These are phyloP conservation scores for Linum lewisii DNA, from an alignment of 345 rosid genomes.

Conservation along the genomic window DNA sequence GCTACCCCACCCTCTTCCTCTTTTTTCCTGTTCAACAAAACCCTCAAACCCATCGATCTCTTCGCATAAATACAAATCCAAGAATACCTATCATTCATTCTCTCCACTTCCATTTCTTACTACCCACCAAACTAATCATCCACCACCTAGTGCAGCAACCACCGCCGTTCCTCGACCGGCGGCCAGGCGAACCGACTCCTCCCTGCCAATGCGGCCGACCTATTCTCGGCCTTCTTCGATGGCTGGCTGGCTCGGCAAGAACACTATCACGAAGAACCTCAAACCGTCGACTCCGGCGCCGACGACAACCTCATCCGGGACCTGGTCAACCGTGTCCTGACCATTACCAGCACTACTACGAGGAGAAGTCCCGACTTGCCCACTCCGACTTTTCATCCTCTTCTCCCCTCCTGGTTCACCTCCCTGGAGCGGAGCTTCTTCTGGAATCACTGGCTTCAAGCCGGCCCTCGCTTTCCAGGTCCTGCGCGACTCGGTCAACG, in stretches of 20 bases:
- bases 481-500: constrained; percentile 8
- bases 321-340: constrained; percentile 19
- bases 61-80: no score
- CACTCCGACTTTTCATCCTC: constrained; percentile 20
- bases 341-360: constrained; percentile 22
- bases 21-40: no score
- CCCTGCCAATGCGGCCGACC: neutral
- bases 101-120: no score
- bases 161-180: no score
- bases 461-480: constrained; percentile 27
- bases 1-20: no score
- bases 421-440: constrained; percentile 23
- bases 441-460: constrained; percentile 32
- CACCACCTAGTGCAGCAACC: no score
- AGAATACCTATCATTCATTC: no score
- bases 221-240: constrained; percentile 20
- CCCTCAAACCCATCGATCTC: no score
- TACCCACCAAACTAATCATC: no score
- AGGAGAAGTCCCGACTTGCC: constrained; percentile 18
- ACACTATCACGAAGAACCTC: constrained; percentile 17
- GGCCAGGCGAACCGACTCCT: no score
- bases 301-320: neutral
- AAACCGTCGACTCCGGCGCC: neutral
- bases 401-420: constrained; percentile 37
- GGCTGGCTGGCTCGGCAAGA: constrained; percentile 23